Evolutionary conservation across 768 basidiomycete species (phyloP).

Genomic region (Pleurotus sapidus): DNA sequence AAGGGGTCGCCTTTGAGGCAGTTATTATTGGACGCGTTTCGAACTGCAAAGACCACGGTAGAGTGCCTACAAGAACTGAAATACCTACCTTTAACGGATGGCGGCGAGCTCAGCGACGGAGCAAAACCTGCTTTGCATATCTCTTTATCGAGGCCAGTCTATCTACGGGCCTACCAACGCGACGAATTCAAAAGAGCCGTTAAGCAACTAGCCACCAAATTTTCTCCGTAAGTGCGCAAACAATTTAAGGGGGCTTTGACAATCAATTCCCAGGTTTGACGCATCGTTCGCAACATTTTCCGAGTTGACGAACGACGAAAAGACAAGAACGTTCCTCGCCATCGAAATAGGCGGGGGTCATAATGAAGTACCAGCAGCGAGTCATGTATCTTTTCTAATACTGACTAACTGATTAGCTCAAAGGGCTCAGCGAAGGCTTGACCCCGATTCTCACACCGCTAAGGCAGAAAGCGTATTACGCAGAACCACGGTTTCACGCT

Average conservation of each 20-base stretch:
- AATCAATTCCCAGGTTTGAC: conserved; percentile 48
- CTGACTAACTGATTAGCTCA: conserved; percentile 43
- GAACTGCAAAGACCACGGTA: conserved; percentile 38
- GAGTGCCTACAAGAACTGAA: conserved; percentile 45
- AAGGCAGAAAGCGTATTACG: conserved; percentile 79
- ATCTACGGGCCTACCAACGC: conserved; percentile 75
- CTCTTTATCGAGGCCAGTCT: conserved; percentile 82
- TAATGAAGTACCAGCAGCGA: conserved; percentile 47
- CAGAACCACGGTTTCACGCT: conserved; percentile 79
- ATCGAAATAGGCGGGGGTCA: conserved; percentile 86
- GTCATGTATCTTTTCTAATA: background rate
- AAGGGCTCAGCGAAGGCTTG: conserved; percentile 50
- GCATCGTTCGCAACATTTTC: conserved; percentile 73
- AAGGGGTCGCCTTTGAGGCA: conserved; percentile 40
- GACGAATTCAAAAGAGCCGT: conserved; percentile 68
- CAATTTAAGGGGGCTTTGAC: background rate
- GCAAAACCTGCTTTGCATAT: conserved; percentile 62
- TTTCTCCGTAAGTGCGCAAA: conserved; percentile 39
- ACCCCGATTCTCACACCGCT: conserved; percentile 54
- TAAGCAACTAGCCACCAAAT: conserved; percentile 43
- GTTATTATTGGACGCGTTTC: conserved; percentile 43
- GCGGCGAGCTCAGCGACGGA: conserved; percentile 13
- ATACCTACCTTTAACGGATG: conserved; percentile 17
- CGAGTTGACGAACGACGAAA: conserved; percentile 76
- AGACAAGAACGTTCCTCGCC: conserved; percentile 75